Conservation (phyloP, 495 filamentous ascomycete genomes). For the Annulohypoxylon moriforme region DNA sequence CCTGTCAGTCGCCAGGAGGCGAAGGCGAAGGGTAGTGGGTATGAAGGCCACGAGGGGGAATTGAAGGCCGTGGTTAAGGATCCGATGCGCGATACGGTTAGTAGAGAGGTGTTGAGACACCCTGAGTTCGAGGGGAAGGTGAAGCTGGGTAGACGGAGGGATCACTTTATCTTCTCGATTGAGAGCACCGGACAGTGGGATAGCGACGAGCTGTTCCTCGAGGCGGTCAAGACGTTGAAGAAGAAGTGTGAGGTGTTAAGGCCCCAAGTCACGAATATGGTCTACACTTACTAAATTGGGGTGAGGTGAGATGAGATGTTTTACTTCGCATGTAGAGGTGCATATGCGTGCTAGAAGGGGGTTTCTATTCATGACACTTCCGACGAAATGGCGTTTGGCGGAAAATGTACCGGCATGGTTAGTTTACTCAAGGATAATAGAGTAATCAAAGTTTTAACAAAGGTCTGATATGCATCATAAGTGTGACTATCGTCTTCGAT, state of each 20-base stretch:
- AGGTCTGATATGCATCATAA: not conserved
- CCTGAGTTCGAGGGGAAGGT: conserved; percentile 95
- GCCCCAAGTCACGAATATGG: conserved; percentile 63
- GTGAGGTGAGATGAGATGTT: not conserved
- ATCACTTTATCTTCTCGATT: conserved; percentile 97
- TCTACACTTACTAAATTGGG: conserved; percentile 40
- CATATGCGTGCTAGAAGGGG: conserved; percentile 19
- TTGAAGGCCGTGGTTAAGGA: conserved; percentile 86
- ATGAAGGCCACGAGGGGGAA: conserved; percentile 78
- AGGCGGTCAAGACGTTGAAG: conserved; percentile 85
- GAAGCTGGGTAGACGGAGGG: conserved; percentile 85
- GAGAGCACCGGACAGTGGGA: conserved; percentile 96
- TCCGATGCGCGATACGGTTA: conserved; percentile 90
- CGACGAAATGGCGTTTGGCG: conserved; percentile 20
- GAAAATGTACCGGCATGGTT: conserved; percentile 17
- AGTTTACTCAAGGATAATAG: conserved; percentile 13
- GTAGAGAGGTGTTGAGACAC: conserved; percentile 89
- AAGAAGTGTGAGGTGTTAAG: conserved; percentile 67
- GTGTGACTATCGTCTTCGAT: not conserved
- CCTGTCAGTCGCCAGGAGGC: conserved; percentile 76
- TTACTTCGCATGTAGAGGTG: not conserved
- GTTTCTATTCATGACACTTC: conserved; percentile 2
- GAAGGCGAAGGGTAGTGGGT: conserved; percentile 67
- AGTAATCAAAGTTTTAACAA: conserved; percentile 2
- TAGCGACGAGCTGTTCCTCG: conserved; percentile 89